phyloP scores from a whole-genome alignment of 2,329 filamentous ascomycete species.

The Karstenula rhodostoma region DNA sequence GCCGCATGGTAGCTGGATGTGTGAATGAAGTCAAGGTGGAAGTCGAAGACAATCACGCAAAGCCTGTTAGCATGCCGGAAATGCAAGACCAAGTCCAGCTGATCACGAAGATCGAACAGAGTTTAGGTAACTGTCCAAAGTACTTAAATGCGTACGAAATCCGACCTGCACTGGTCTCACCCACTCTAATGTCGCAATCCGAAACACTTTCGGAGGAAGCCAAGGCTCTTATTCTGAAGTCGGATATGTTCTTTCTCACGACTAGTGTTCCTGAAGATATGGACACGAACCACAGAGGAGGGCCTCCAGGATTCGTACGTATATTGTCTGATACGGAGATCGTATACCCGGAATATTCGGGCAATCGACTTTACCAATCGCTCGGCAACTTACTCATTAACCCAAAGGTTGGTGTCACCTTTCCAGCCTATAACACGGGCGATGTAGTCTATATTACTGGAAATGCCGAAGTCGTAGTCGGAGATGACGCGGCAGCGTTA shows the following conservation, averaged over 20 bases:
- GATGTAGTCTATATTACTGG: conserved; percentile 80
- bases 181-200: conserved; percentile 59
- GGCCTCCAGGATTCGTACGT: conserved; percentile 75
- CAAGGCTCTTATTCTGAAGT: conserved; percentile 65
- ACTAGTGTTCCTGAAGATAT: conserved; percentile 71
- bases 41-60: conserved; percentile 34
- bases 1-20: conserved; percentile 72
- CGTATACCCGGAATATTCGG: conserved; percentile 84
- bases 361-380: conserved; percentile 84
- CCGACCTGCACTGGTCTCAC: conserved; percentile 60
- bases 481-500: conserved; percentile 66
- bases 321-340: conserved; percentile 69
- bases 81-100: conserved; percentile 61
- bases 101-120: conserved; percentile 74
- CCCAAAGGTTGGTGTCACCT: conserved; percentile 72
- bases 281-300: conserved; percentile 86
- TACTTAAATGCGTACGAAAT: conserved; percentile 81
- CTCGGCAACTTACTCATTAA: conserved; percentile 77
- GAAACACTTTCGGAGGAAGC: conserved; percentile 63
- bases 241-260: conserved; percentile 82
- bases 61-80: conserved; percentile 20
- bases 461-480: conserved; percentile 70
- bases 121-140: conserved; percentile 84
- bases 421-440: conserved; percentile 78
- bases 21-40: conserved; percentile 51